Conservation (phyloP, 805 yeast genomes). For the Cyberlindnera japonica region DNA sequence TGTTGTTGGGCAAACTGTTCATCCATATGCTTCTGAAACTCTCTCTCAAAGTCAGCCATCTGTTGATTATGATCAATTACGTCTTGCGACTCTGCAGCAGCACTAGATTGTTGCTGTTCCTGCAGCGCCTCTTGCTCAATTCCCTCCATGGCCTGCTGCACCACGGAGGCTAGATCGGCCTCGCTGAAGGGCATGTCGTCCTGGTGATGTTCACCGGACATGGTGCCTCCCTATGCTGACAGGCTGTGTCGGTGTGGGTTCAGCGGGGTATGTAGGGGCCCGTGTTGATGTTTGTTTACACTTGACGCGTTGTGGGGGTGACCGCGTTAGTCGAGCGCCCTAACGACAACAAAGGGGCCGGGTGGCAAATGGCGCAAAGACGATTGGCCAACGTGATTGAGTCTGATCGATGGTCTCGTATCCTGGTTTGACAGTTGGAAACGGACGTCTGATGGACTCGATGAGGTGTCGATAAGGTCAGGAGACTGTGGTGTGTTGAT, state of each 20-base stretch:
- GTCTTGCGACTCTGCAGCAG: too few relatives aligned
- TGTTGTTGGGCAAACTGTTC: slow-evolving; percentile 1
- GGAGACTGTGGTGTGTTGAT: slow-evolving; percentile 26
- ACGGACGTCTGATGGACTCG: too few relatives aligned
- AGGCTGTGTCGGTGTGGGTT: slow-evolving; percentile 3
- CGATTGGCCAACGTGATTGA: too few relatives aligned
- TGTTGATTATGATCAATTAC: neutral
- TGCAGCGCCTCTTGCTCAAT: slow-evolving; percentile 16
- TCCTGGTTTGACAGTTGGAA: too few relatives aligned
- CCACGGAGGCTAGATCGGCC: slow-evolving; percentile 36
- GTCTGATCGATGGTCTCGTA: too few relatives aligned
- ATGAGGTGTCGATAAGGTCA: too few relatives aligned
- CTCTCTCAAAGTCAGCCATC: neutral
- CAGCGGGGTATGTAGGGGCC: too few relatives aligned
- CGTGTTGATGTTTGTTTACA: slow-evolving; percentile 16
- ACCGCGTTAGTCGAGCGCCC: neutral
- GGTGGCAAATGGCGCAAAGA: too few relatives aligned
- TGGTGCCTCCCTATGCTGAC: neutral
- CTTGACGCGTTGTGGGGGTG: slow-evolving; percentile 10
- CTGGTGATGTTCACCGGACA: slow-evolving; percentile 1
- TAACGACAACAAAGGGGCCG: too few relatives aligned
- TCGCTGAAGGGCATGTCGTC: slow-evolving; percentile 20
- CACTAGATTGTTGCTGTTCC: slow-evolving; percentile 8
- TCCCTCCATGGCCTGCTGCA: slow-evolving; percentile 36
- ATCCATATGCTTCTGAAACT: neutral